Evolutionary conservation across 805 yeast genomes (phyloP).

Genomic region (Wickerhamomyces silvicola): DNA sequence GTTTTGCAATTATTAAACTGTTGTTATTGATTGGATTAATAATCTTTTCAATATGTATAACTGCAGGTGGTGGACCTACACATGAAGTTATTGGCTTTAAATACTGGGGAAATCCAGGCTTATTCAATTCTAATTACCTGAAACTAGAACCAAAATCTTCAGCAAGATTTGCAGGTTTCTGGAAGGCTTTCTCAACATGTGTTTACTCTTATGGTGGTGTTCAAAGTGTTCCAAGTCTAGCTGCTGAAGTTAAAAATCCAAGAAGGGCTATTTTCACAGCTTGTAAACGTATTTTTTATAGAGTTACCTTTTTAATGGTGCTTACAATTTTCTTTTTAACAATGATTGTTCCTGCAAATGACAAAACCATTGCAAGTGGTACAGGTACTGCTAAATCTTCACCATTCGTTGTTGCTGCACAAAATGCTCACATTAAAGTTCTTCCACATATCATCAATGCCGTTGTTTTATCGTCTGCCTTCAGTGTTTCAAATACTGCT

Average conservation of each 20-base stretch:
- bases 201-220: slow-evolving; percentile 33
- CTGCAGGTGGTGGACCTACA: slow-evolving; percentile 37
- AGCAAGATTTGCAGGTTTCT: slow-evolving; percentile 25
- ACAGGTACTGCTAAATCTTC: slow-evolving; percentile 28
- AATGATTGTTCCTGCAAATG: slow-evolving; percentile 26
- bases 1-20: slow-evolving; percentile 36
- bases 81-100: slow-evolving; percentile 29
- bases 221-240: slow-evolving; percentile 43
- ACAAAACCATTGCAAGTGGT: slow-evolving; percentile 22
- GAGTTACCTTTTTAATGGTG: slow-evolving; percentile 25
- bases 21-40: slow-evolving; percentile 39
- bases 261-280: slow-evolving; percentile 28
- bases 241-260: slow-evolving; percentile 31
- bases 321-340: slow-evolving; percentile 26
- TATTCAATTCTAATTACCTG: slow-evolving; percentile 11
- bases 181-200: slow-evolving; percentile 31
- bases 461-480: slow-evolving; percentile 32
- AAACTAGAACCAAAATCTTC: slow-evolving; percentile 12
- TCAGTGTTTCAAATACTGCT: slow-evolving; percentile 30
- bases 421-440: slow-evolving; percentile 38
- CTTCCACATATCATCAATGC: slow-evolving; percentile 33
- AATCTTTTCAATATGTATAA: slow-evolving; percentile 38
- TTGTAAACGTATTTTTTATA: slow-evolving; percentile 25
- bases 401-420: slow-evolving; percentile 36
- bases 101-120: slow-evolving; percentile 13